A percentile compares a stretch with the other conserved stretches of the same genome.
Evolutionary conservation across 2,329 filamentous ascomycete species (phyloP).

Genomic region (Diaporthe capsici): DNA sequence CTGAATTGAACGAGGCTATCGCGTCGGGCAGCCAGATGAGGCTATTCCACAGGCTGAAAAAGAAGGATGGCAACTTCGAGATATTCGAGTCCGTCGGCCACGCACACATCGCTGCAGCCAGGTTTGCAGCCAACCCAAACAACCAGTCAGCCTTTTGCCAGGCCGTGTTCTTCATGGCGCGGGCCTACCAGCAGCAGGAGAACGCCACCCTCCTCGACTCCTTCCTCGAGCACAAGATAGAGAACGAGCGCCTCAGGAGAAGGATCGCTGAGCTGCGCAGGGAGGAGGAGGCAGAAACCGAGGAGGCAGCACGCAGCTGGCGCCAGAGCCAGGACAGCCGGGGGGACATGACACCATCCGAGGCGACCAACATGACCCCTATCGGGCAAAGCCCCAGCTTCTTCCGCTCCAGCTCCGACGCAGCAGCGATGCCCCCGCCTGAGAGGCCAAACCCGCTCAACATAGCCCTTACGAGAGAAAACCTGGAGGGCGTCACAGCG

Average conservation of each 20-base stretch:
- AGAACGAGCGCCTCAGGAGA: constrained; percentile 89
- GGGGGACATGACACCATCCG: constrained; percentile 67
- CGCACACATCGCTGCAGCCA: constrained; percentile 84
- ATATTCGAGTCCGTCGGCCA: constrained; percentile 96
- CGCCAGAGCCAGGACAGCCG: constrained; percentile 69
- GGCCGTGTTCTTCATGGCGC: constrained; percentile 93
- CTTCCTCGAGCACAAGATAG: constrained; percentile 96
- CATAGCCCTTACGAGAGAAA: constrained; percentile 81
- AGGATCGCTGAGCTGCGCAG: constrained; percentile 87
- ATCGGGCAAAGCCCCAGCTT: constrained; percentile 46
- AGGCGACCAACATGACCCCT: constrained; percentile 57
- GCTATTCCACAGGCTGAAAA: constrained; percentile 89
- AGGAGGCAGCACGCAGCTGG: constrained; percentile 75
- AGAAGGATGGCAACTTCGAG: constrained; percentile 77
- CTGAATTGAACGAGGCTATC: constrained; percentile 92
- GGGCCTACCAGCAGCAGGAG: constrained; percentile 90
- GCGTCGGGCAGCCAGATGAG: constrained; percentile 83
- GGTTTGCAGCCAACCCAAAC: constrained; percentile 72
- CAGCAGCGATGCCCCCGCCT: constrained; percentile 74
- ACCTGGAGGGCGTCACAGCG: constrained; percentile 80
- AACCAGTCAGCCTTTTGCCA: constrained; percentile 81
- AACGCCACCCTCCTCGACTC: constrained; percentile 89
- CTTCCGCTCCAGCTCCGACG: constrained; percentile 53
- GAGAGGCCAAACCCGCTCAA: constrained; percentile 75
- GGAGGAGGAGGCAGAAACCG: constrained; percentile 87